These are phyloP conservation scores for Metroxylon sagu DNA, from an alignment of 176 grass and related monocot species.

Conservation along the genomic window DNA sequence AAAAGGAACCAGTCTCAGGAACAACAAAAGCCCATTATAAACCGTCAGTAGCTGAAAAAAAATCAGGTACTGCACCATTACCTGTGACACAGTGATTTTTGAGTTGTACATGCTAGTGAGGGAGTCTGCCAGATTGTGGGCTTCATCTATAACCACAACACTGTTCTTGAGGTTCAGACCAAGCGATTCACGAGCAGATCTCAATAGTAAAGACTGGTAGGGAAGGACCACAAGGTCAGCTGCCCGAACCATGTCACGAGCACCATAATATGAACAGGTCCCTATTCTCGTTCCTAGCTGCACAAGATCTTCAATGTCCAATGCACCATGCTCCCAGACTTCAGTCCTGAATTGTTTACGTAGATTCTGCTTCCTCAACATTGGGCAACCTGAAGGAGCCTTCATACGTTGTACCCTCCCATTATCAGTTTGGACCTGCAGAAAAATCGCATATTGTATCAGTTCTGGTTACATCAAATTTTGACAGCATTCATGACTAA, in stretches of 20 bases:
- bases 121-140: constrained; percentile 80
- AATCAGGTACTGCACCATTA: constrained; percentile 9
- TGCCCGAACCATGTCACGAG: constrained; percentile 58
- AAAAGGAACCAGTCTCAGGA: too few species aligned
- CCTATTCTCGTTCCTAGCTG: constrained; percentile 70
- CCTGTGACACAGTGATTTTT: constrained; percentile 66
- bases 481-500: too few species aligned
- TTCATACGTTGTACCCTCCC: constrained; percentile 38
- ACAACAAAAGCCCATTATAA: too few species aligned
- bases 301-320: constrained; percentile 82
- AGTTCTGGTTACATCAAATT: too few species aligned
- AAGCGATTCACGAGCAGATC: constrained; percentile 84
- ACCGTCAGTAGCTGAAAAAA: neutral
- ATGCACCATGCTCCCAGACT: constrained; percentile 42
- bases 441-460: neutral
- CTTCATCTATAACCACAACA: constrained; percentile 93
- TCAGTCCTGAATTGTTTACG: constrained; percentile 60
- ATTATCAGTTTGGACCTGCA: constrained; percentile 40
- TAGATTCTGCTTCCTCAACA: constrained; percentile 57
- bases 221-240: constrained; percentile 82
- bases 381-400: constrained; percentile 62
- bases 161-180: constrained; percentile 74
- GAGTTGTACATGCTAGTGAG: constrained; percentile 88
- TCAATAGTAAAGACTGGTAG: constrained; percentile 74
- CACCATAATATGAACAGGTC: constrained; percentile 80